phyloP scores from a whole-genome alignment of 2,329 filamentous ascomycete genomes.

The Fusarium acutatum region DNA sequence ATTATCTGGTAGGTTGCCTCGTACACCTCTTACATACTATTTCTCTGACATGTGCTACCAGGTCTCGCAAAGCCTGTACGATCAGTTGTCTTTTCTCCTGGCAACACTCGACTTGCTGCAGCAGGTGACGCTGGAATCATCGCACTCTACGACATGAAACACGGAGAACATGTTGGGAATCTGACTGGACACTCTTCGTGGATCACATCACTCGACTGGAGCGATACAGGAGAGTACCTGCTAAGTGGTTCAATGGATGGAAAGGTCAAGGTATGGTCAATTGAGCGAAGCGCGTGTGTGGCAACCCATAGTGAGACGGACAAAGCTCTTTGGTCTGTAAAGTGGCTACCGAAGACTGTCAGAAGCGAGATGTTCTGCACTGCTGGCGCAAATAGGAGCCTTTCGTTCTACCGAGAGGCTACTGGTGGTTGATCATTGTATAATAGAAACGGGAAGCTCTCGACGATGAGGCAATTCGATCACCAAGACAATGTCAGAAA shows the following conservation, averaged over 20 bases:
- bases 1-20: slow-evolving; percentile 70
- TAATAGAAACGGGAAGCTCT: neutral
- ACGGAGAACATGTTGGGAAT: slow-evolving; percentile 91
- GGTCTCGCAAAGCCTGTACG: slow-evolving; percentile 89
- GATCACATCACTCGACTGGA: slow-evolving; percentile 94
- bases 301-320: slow-evolving; percentile 94
- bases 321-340: slow-evolving; percentile 82
- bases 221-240: slow-evolving; percentile 88
- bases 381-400: slow-evolving; percentile 77
- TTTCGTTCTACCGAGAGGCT: slow-evolving; percentile 87
- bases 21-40: neutral
- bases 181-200: slow-evolving; percentile 82
- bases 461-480: neutral
- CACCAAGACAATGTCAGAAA: neutral
- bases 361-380: slow-evolving; percentile 79
- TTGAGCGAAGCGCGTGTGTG: slow-evolving; percentile 84
- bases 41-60: slow-evolving; percentile 43
- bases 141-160: slow-evolving; percentile 88
- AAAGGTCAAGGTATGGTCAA: slow-evolving; percentile 95
- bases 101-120: slow-evolving; percentile 83
- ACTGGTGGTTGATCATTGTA: slow-evolving; percentile 47
- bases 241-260: slow-evolving; percentile 90
- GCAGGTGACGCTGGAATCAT: slow-evolving; percentile 91
- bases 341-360: slow-evolving; percentile 79
- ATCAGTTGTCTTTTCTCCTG: slow-evolving; percentile 86